Conservation (phyloP, 192 early-diverging fungal genomes). For the Coemansia biformis region DNA sequence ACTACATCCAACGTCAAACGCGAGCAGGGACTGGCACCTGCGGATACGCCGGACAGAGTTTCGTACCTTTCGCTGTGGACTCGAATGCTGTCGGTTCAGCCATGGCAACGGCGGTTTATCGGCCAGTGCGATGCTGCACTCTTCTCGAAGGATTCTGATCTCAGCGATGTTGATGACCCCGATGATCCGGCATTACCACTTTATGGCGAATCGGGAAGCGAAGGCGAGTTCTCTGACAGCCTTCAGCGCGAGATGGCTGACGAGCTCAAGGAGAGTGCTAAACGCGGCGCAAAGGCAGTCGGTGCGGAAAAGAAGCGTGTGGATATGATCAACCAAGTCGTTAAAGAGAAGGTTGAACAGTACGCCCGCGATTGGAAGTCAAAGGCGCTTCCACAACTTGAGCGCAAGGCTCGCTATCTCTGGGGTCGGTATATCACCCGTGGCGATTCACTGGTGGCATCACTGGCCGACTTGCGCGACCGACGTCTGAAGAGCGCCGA, state of each 20-base stretch:
- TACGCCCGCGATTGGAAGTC: slow-evolving; percentile 20
- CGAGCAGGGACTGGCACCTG: too few relatives aligned
- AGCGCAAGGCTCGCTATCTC: background rate
- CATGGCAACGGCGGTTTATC: slow-evolving; percentile 8
- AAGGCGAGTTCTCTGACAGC: slow-evolving; percentile 15
- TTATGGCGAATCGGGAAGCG: slow-evolving; percentile 46
- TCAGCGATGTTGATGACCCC: slow-evolving; percentile 5
- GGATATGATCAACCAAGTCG: slow-evolving; percentile 1
- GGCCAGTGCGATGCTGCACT: background rate
- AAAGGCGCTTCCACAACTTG: slow-evolving; percentile 3
- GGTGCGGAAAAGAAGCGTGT: slow-evolving; percentile 5
- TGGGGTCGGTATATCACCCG: slow-evolving; percentile 13
- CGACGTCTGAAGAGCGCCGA: slow-evolving; percentile 15
- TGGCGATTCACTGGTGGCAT: background rate
- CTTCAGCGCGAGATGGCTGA: slow-evolving; percentile 17
- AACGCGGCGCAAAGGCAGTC: background rate
- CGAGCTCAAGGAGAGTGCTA: slow-evolving; percentile 4
- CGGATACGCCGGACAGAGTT: too few relatives aligned
- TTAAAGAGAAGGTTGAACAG: slow-evolving; percentile 7
- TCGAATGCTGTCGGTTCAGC: slow-evolving; percentile 2
- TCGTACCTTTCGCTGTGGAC: slow-evolving; percentile 2
- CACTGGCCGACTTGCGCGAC: slow-evolving; percentile 6
- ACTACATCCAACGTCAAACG: too few relatives aligned
- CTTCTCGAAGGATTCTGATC: background rate
- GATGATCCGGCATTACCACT: slow-evolving; percentile 30